Percentiles rank a stretch among this genome's conserved stretches.
These are phyloP conservation scores for Aspergillus tanneri DNA, from an alignment of 2,329 filamentous ascomycete genomes.

Conservation along the genomic window DNA sequence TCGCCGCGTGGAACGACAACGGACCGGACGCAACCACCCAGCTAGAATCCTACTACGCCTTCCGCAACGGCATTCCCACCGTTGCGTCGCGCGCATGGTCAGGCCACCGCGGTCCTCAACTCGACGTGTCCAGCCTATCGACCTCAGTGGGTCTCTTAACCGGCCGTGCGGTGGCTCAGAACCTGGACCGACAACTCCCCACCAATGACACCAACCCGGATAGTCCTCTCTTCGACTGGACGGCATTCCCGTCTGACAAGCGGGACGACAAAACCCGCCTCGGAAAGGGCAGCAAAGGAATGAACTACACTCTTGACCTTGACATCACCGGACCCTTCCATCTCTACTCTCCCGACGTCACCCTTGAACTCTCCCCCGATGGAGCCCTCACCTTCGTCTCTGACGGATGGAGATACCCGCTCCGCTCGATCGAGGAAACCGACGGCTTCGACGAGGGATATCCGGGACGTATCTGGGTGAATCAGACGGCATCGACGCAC, in stretches of 20 bases:
- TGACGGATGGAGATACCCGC: slow-evolving; percentile 50
- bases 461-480: slow-evolving; percentile 55
- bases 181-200: slow-evolving; percentile 43
- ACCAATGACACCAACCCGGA: not conserved
- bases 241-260: slow-evolving; percentile 33
- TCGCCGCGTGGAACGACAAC: slow-evolving; percentile 57
- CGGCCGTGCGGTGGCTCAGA: slow-evolving; percentile 47
- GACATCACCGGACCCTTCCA: slow-evolving; percentile 47
- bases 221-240: slow-evolving; percentile 35
- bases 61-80: slow-evolving; percentile 52
- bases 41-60: slow-evolving; percentile 54
- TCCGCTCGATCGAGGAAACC: slow-evolving; percentile 45
- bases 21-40: slow-evolving; percentile 53
- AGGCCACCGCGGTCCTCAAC: slow-evolving; percentile 44
- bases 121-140: slow-evolving; percentile 43
- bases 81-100: slow-evolving; percentile 57
- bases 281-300: slow-evolving; percentile 54
- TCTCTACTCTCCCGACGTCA: slow-evolving; percentile 46
- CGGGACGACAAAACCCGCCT: slow-evolving; percentile 34
- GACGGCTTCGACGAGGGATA: slow-evolving; percentile 50
- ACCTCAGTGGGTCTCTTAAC: slow-evolving; percentile 45
- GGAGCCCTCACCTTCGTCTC: slow-evolving; percentile 45
- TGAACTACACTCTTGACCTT: slow-evolving; percentile 57
- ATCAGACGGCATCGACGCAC: slow-evolving; percentile 49
- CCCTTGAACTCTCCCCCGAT: slow-evolving; percentile 37